Conservation (phyloP, 257 asterid species). For the Nicotiana knightiana region DNA sequence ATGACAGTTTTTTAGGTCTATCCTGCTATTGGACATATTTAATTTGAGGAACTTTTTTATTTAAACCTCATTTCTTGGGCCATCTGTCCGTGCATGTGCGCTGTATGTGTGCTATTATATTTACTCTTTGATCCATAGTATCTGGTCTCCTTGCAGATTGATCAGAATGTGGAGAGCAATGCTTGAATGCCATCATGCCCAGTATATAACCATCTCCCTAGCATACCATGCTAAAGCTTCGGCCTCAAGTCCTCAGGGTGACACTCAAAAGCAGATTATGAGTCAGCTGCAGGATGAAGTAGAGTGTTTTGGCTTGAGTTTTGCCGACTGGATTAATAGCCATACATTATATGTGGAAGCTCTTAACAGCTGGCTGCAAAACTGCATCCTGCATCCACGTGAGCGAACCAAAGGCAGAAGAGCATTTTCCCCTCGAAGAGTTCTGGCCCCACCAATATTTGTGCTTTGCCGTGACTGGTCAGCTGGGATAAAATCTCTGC, state of each 20-base stretch:
- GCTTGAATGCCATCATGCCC: conserved; percentile 99
- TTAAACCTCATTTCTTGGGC: neutral
- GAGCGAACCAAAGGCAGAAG: conserved; percentile 64
- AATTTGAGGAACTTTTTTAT: neutral
- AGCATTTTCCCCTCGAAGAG: conserved; percentile 79
- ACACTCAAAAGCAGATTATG: conserved; percentile 62
- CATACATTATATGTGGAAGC: conserved; percentile 78
- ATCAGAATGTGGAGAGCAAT: conserved; percentile 93
- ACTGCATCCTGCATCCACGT: conserved; percentile 84
- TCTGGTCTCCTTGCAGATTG: conserved; percentile 37
- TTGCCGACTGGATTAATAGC: conserved; percentile 91
- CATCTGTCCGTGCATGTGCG: neutral
- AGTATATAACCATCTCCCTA: conserved; percentile 82
- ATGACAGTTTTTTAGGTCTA: neutral
- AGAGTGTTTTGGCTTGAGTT: conserved; percentile 87
- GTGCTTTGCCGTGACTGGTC: conserved; percentile 85
- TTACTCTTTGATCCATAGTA: neutral
- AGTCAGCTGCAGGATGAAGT: conserved; percentile 81
- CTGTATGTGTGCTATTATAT: neutral
- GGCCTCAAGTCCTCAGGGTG: conserved; percentile 40
- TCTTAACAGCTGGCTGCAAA: conserved; percentile 84
- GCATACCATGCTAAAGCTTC: conserved; percentile 80
- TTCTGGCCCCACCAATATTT: conserved; percentile 74
- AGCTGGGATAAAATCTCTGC: conserved; percentile 73
- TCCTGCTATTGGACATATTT: neutral